A percentile compares a stretch with the other conserved stretches of the same genome.
These are phyloP conservation scores for Globisporangium rhizosaccharum DNA, from an alignment of 352 stramenopile species.

Conservation along the genomic window DNA sequence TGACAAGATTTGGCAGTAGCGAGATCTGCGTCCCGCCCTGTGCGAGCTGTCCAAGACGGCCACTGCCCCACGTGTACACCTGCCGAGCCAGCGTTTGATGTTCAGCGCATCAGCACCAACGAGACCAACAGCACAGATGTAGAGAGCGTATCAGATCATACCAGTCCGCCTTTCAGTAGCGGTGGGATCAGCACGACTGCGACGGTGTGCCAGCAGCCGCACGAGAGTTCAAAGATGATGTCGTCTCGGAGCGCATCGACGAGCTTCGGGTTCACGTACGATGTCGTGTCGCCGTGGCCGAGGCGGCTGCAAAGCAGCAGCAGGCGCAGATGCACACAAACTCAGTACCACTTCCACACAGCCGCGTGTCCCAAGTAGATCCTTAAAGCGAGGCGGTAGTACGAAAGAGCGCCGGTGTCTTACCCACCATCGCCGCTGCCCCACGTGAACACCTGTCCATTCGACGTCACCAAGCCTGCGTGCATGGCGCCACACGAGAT, in stretches of 20 bases:
- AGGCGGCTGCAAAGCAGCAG: constrained; percentile 36
- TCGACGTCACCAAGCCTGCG: constrained; percentile 63
- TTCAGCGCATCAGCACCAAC: neutral
- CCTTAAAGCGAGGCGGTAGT: neutral
- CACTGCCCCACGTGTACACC: constrained; percentile 92
- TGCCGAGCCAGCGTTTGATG: neutral
- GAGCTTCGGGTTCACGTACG: constrained; percentile 67
- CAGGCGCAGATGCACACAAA: neutral
- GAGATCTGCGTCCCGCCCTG: constrained; percentile 73
- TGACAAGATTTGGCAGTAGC: constrained; percentile 62
- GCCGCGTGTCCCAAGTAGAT: neutral
- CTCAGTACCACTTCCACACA: neutral
- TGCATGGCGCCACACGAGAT: constrained; percentile 79
- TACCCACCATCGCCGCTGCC: constrained; percentile 81
- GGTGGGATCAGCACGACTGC: constrained; percentile 86
- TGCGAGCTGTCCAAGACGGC: constrained; percentile 83
- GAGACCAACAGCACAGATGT: neutral
- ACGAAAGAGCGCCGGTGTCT: constrained; percentile 5
- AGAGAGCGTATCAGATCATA: constrained; percentile 1
- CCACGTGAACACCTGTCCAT: constrained; percentile 76
- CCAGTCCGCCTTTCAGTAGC: constrained; percentile 75
- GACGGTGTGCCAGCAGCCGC: constrained; percentile 85
- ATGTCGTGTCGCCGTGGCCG: constrained; percentile 65
- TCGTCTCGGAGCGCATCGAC: constrained; percentile 65
- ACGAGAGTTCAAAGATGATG: constrained; percentile 76